phyloP scores from a whole-genome alignment of 2,329 filamentous ascomycete genomes.

The Talaromyces amestolkiae region DNA sequence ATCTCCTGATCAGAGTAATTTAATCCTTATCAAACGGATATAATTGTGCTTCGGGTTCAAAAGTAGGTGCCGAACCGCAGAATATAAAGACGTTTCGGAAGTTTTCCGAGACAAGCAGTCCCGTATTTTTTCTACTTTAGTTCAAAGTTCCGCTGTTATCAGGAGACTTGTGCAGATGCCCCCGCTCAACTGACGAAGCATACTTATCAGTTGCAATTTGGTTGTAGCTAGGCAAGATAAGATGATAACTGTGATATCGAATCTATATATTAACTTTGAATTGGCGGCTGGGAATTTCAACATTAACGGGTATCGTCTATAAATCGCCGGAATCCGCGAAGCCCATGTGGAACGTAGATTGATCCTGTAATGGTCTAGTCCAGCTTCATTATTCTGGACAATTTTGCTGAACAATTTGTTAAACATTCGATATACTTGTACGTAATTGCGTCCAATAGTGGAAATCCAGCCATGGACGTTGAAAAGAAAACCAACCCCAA shows the following conservation, averaged over 20 bases:
- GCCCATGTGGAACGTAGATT: not conserved
- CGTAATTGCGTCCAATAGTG: not conserved
- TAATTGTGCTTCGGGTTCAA: not conserved
- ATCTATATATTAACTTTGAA: not conserved
- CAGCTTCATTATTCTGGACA: not conserved
- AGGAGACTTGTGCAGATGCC: not conserved
- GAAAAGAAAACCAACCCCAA: not conserved
- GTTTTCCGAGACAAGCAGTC: not conserved
- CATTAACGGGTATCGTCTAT: not conserved
- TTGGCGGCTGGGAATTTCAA: not conserved
- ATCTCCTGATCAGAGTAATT: not conserved
- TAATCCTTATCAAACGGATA: not conserved
- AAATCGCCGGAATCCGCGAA: not conserved
- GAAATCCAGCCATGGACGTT: not conserved
- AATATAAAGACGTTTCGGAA: conserved; percentile 10
- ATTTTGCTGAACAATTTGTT: no score
- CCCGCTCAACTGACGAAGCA: not conserved
- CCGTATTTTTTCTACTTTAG: not conserved
- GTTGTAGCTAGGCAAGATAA: not conserved
- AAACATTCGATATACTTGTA: not conserved
- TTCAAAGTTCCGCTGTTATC: no score
- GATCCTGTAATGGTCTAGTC: not conserved
- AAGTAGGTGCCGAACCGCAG: not conserved
- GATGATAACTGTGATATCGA: not conserved
- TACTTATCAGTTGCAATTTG: not conserved